Evolutionary conservation across 2,329 filamentous ascomycete genomes (phyloP), one percentile per base, ranked within the genome.

Genomic region (Albophoma yamanashiensis): DNA sequence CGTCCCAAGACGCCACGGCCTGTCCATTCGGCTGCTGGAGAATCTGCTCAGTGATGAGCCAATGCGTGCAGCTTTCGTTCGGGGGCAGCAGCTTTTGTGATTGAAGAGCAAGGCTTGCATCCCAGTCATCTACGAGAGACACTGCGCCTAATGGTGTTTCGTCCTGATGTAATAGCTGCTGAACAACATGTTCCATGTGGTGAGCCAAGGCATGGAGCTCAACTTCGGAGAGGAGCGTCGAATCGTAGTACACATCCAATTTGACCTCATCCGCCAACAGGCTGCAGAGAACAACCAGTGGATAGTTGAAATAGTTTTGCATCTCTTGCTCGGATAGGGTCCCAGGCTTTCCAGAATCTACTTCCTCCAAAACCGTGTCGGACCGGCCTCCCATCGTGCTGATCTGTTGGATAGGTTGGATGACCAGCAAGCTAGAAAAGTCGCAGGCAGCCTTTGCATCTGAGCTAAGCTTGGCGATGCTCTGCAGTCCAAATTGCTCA

Each of bases 291-390:
- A 62, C 34, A 20, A 62, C 57, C 20, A 64, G 59, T 2, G 62
- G 61, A 47, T 62, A 62, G 47, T 58, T 62, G 55, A 64, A 64
- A 55, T 61, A 64, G 15, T 56, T 59, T 14, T 60, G 39, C 25
- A 60, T 66, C 62, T 38, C 67, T 4, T 45, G 6, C 11, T 45
- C n/a, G 4, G 43, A 45, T 9, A 45, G n/a, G 3, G n/a, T 45
- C 4, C 43, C 43, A 45, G 43, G 7, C 43, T 45, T 45, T 12
- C 14, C 12, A 8, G 43, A 14, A n/a, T 45, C 43, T 2, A 34
- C 56, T 20, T 67, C 62, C 43, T 68, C 61, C 56, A 64, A 61
- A 38, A 65, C 64, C 9, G 62, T 60, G 31, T 64, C 63, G 7
- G 47, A 56, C 45, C 63, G 63, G 25, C 61, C 63, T 9, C n/a